phyloP scores from a whole-genome alignment of 179 eudicot genomes.

The Dionaea muscipula region DNA sequence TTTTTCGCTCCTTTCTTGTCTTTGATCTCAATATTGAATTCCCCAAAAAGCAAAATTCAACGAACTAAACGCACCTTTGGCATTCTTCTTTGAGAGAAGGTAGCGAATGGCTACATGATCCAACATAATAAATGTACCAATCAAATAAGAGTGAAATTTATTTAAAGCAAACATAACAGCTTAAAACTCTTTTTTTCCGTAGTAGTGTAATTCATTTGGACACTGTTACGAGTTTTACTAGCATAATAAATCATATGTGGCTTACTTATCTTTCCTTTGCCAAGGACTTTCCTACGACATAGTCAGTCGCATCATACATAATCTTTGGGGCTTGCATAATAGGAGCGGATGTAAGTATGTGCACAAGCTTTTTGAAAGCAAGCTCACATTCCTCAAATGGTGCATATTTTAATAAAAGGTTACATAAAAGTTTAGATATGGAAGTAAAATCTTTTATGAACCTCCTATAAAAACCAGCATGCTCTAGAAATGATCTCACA shows the following conservation, averaged over 20 bases:
- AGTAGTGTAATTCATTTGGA: neutral
- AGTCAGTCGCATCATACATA: neutral
- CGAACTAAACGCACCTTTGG: neutral
- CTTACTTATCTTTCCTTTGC: neutral
- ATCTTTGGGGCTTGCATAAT: neutral
- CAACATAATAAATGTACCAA: neutral
- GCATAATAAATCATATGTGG: neutral
- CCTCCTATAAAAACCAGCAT: neutral
- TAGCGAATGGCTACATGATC: slow-evolving; percentile 2
- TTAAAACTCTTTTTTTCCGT: neutral
- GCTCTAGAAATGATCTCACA: neutral
- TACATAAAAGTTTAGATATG: neutral
- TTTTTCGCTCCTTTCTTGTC: neutral
- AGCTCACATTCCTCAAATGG: neutral
- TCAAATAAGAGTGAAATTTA: neutral
- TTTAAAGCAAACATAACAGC: slow-evolving; percentile 1
- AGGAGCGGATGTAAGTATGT: neutral
- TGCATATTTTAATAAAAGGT: neutral
- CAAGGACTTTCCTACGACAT: neutral
- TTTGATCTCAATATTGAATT: neutral
- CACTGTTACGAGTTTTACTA: neutral
- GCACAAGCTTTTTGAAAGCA: no score
- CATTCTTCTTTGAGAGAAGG: neutral
- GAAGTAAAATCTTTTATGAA: neutral
- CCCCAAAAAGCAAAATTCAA: neutral